These are phyloP conservation scores for Aspergillus cavernicola DNA, from an alignment of 495 filamentous ascomycete species.

Conservation along the genomic window DNA sequence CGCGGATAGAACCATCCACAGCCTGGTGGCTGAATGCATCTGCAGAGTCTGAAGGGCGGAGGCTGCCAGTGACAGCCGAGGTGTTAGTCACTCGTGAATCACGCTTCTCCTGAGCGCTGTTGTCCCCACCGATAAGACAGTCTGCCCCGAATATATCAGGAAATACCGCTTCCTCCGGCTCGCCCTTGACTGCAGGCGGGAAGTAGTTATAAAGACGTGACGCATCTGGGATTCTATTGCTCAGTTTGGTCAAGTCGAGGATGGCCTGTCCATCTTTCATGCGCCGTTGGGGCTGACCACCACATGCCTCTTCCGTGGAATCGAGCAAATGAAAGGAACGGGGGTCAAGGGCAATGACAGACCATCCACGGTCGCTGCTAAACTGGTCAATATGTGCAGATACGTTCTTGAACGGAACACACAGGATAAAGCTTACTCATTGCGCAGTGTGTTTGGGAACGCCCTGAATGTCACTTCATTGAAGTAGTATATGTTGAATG, in stretches of 20 bases:
- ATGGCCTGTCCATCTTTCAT: conserved; percentile 18
- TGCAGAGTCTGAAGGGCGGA: conserved; percentile 16
- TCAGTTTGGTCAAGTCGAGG: conserved; percentile 30
- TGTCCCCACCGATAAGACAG: conserved; percentile 17
- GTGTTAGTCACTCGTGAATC: not conserved
- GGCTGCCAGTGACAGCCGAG: not conserved
- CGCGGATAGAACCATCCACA: conserved; percentile 20
- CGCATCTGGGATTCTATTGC: conserved; percentile 22
- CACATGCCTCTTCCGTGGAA: conserved; percentile 39
- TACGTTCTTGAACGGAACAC: not conserved
- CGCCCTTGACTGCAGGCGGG: conserved; percentile 18
- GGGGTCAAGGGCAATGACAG: conserved; percentile 49
- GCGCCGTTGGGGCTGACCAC: conserved; percentile 31
- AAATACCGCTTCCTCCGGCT: conserved; percentile 20
- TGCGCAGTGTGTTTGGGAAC: conserved; percentile 13
- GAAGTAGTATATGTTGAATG: conserved; percentile 28
- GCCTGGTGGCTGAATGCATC: conserved; percentile 21
- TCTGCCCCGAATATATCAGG: conserved; percentile 32
- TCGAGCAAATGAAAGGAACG: conserved; percentile 37
- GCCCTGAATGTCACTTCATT: conserved; percentile 20
- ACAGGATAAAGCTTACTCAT: conserved; percentile 18
- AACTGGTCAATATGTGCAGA: conserved; percentile 3
- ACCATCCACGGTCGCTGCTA: conserved; percentile 42
- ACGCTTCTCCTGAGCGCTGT: not conserved
- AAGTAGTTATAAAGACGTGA: conserved; percentile 29